A percentile compares a stretch with the other conserved stretches of the same genome.
These are phyloP conservation scores for Euphrasia arctica DNA, from an alignment of 305 asterid genomes.

Conservation along the genomic window DNA sequence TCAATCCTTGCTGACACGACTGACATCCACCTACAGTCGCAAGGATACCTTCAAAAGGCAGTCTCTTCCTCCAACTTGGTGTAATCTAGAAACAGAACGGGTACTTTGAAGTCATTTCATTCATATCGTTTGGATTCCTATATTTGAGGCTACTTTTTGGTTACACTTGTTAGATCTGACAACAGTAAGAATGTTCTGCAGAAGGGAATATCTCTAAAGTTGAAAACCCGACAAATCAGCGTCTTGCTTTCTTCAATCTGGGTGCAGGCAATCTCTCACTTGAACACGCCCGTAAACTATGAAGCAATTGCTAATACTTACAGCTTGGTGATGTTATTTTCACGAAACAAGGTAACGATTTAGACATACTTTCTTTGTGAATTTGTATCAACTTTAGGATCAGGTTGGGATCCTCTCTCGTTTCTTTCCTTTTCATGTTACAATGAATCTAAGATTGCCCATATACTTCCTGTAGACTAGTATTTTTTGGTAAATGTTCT, in stretches of 20 bases:
- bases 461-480: not conserved
- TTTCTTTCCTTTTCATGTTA: not conserved
- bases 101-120: constrained; percentile 30
- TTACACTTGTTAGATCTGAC: constrained; percentile 12
- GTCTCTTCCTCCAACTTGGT: constrained; percentile 39
- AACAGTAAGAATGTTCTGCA: constrained; percentile 32
- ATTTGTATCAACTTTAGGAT: constrained; percentile 12
- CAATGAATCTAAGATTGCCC: constrained; percentile 4
- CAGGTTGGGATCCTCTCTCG: constrained; percentile 2
- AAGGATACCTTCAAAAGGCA: constrained; percentile 39
- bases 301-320: constrained; percentile 86
- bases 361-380: not conserved
- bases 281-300: constrained; percentile 65
- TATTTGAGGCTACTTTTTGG: constrained; percentile 20
- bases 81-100: constrained; percentile 51
- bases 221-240: constrained; percentile 68
- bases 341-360: constrained; percentile 55
- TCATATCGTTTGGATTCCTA: too few relatives aligned
- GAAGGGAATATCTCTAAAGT: constrained; percentile 65
- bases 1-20: too few relatives aligned
- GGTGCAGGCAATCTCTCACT: constrained; percentile 63
- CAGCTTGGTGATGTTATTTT: constrained; percentile 67
- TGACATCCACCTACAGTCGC: constrained; percentile 58
- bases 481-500: constrained; percentile 14
- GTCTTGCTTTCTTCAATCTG: constrained; percentile 80